phyloP scores from a whole-genome alignment of 2,329 filamentous ascomycete species.

The Nothophoma quercina region DNA sequence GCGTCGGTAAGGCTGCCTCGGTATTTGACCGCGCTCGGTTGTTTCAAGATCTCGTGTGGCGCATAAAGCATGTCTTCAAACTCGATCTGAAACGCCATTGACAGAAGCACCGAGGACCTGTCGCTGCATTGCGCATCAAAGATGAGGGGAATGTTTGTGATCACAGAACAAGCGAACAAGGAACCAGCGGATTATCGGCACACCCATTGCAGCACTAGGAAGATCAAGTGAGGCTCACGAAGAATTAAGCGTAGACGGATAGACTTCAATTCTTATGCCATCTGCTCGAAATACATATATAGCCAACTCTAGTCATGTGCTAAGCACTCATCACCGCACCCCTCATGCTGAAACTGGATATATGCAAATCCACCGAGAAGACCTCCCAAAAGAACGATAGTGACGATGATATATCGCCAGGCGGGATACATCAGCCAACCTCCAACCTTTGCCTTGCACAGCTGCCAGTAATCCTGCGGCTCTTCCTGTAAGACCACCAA shows the following conservation, averaged over 20 bases:
- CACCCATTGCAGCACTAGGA: too few species aligned
- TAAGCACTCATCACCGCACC: background rate
- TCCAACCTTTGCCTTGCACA: too few species aligned
- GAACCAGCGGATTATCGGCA: too few species aligned
- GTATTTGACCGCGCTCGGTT: background rate
- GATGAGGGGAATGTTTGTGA: background rate
- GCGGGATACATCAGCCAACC: too few species aligned
- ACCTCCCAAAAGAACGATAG: background rate
- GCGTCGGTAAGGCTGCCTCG: slow-evolving; percentile 2
- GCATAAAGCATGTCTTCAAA: slow-evolving; percentile 1
- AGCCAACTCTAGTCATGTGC: too few species aligned
- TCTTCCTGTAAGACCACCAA: too few species aligned
- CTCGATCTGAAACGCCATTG: slow-evolving; percentile 2
- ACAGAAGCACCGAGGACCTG: slow-evolving; percentile 1
- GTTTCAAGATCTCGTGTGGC: slow-evolving; percentile 12
- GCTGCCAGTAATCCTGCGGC: too few species aligned
- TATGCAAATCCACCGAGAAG: background rate
- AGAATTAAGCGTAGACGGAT: too few species aligned
- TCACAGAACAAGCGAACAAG: too few species aligned
- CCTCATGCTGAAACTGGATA: background rate
- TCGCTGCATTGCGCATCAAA: background rate
- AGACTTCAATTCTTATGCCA: too few species aligned
- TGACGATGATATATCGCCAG: slow-evolving; percentile 3
- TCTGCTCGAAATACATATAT: too few species aligned
- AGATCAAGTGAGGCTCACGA: too few species aligned